Evolutionary conservation across 257 asterid species (phyloP).

Genomic region (Pogostemon cablin): DNA sequence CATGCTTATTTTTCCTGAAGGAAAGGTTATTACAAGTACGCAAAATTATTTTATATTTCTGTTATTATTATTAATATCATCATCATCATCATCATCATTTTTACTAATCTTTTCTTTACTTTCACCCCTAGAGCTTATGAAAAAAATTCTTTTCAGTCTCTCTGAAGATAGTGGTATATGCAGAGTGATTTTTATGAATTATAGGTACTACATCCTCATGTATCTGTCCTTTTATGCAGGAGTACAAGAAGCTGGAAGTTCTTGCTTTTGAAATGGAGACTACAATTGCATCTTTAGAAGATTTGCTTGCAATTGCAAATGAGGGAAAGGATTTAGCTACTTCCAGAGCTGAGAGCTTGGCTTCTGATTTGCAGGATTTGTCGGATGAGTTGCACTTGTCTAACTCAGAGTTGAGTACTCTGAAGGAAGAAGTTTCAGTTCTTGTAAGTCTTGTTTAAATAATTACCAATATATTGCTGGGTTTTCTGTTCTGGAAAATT

Average conservation of each 20-base stretch:
- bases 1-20: conserved; percentile 11
- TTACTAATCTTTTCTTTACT: background rate
- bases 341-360: conserved; percentile 71
- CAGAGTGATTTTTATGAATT: background rate
- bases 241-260: conserved; percentile 79
- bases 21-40: background rate
- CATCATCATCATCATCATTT: no score
- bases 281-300: conserved; percentile 76
- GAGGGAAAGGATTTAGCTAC: conserved; percentile 60
- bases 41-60: background rate
- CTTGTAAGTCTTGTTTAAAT: conserved; percentile 59
- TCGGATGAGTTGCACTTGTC: conserved; percentile 58
- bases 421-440: conserved; percentile 68
- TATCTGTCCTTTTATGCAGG: conserved; percentile 47
- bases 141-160: background rate
- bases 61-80: background rate
- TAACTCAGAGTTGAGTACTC: conserved; percentile 50
- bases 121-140: background rate
- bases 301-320: conserved; percentile 54
- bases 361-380: conserved; percentile 57
- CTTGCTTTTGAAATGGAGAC: conserved; percentile 94
- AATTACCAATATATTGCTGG: conserved; percentile 14
- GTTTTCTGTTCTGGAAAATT: conserved; percentile 17
- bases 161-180: background rate
- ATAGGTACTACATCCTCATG: background rate